Base-by-base conservation (phyloP, 2,329 filamentous ascomycete genomes). In the Talaromyces atroroseus region DNA sequence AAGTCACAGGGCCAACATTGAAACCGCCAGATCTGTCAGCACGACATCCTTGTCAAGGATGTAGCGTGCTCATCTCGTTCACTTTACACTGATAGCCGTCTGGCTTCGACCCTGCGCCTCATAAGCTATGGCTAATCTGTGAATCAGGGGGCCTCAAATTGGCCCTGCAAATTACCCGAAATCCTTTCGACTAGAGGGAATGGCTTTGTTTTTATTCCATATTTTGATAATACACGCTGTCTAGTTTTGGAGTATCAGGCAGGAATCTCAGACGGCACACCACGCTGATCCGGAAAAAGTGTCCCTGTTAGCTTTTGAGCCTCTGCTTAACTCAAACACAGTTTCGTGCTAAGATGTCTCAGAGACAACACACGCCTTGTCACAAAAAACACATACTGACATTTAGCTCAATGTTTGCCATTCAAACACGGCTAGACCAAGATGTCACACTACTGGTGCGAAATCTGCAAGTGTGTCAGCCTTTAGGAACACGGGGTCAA, bases 401-500 rank as follows among this genome's bases (percentile, higher is more conserved):
- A 21, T 44, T 8, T 32, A 49, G 38, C n/a, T 49, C n/a, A 42
- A 54, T 45, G 46, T 54, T 54, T 54, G 32, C 21, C 44, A 21
- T 46, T 36, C 34, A 54, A 18, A 32, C 34, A 48, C 26, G 26
- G 8, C 24, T 23, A n/a, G 32, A 32, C 34, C 21, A 46, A 49
- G 36, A 24, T 54, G 45, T 49, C 52, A 46, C 32, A 54, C 40
- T 34, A 29, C 14, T 32, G 45, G 36, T 49, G n/a, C 24, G 11
- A 54, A 32, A 40, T 12, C 21, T 48, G 45, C 42, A 32, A 34
- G 21, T 55, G 56, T 58, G 29, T 54, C 56, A 54, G 56, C 52
- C 42, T 50, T 24, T 10, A 51, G 47, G 34, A 29, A 38, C 44
- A 54, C 50, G 49, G 50, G 38, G 50, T 49, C 24, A 21, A 46